phyloP scores from a whole-genome alignment of 2,329 filamentous ascomycete genomes.

The Claviceps purpurea region DNA sequence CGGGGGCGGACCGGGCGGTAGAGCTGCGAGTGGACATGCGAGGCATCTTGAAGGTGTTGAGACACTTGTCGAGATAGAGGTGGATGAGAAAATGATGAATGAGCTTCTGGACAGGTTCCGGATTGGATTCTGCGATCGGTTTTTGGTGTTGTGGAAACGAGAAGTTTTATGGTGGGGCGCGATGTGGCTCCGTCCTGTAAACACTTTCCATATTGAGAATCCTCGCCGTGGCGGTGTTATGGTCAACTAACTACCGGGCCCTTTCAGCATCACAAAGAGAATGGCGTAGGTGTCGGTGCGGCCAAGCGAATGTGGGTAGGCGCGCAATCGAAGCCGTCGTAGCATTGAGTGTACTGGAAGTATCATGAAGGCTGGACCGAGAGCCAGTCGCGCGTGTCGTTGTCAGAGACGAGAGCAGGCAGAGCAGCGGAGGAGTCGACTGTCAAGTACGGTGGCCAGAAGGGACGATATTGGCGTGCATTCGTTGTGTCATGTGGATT shows the following conservation, averaged over 20 bases:
- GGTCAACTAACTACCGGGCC: slow-evolving; percentile 10
- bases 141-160: too few species aligned
- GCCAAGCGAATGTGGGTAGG: slow-evolving; percentile 23
- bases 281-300: slow-evolving; percentile 13
- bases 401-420: not conserved
- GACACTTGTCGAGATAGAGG: too few species aligned
- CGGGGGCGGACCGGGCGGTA: too few species aligned
- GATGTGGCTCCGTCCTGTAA: too few species aligned
- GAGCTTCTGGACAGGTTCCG: too few species aligned
- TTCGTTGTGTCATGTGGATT: not conserved
- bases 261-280: slow-evolving; percentile 24
- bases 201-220: too few species aligned
- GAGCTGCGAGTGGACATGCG: too few species aligned
- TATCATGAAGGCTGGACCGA: slow-evolving; percentile 5
- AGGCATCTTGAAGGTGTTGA: too few species aligned
- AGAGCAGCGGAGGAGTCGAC: not conserved
- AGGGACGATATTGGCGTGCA: not conserved
- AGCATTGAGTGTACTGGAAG: slow-evolving; percentile 20
- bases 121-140: too few species aligned
- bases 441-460: not conserved
- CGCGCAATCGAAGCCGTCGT: slow-evolving; percentile 23
- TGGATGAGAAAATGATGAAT: too few species aligned
- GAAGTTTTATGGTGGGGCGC: too few species aligned
- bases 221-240: slow-evolving; percentile 12
- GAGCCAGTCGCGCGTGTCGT: slow-evolving; percentile 4